Evolutionary conservation across 768 basidiomycete species (phyloP), one percentile per base, ranked within the genome.

Genomic region (Kwoniella shandongensis): DNA sequence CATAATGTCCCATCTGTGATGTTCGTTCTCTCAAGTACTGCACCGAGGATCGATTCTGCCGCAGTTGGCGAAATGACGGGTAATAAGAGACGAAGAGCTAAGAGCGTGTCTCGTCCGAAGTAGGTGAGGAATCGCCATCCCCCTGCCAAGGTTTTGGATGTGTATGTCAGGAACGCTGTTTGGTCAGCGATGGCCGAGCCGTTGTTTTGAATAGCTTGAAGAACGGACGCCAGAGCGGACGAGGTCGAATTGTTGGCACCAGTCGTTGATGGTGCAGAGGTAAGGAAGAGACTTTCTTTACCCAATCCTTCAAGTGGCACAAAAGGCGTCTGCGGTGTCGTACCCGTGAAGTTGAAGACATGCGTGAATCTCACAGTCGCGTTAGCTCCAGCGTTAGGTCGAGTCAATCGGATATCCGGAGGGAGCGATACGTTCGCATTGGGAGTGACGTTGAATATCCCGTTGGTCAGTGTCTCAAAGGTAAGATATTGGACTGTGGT

Each of bases 101-200:
- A 78, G 35, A 81, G 55, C 2, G 80, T 78, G 61, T 81, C 80
- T n/a, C 80, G 50, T 4, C 72, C 69, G 50, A 68, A 73, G 49
- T 72, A 69, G 18, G 80, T 81, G 52, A 81, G 62, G 66, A 81
- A 81, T 42, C 80, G 66, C 80, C 80, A 81, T 30, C 80, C 80
- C 3, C 80, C 80, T 7, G 80, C 80, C 4, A 78, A 74, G 51
- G 79, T 79, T 58, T 80, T 79, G 41, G 79, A 61, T 25, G 67
- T 41, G 54, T 78, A 81, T 1, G 79, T 73, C 51, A 81, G 65
- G 62, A 81, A 81, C 2, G 80, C 79, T 8, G 78, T 71, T 50
- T 77, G 62, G 38, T 70, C 54, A 51, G 72, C 75, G 45, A 66
- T 55, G 41, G 57, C 54, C 2, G 59, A 63, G 10, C 75, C 74